Evolutionary conservation across 2,329 filamentous ascomycete genomes (phyloP).

Genomic region (Acephala macrosclerotiorum): DNA sequence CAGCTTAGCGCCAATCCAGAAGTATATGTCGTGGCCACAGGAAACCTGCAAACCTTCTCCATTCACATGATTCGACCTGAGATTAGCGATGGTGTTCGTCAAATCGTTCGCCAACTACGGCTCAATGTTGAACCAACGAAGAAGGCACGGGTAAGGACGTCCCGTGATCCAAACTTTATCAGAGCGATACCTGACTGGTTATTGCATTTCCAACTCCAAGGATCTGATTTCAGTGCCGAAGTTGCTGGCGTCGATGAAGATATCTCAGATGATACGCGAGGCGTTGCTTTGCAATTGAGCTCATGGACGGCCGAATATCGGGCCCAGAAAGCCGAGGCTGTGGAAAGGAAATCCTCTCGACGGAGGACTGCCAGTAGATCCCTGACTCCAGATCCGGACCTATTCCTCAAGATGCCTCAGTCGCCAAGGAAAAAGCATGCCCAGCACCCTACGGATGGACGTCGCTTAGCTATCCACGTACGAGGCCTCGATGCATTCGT

Average conservation of each 20-base stretch:
- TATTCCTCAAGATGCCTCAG: constrained; percentile 58
- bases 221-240: constrained; percentile 88
- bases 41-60: constrained; percentile 84
- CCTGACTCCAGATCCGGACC: constrained; percentile 71
- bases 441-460: constrained; percentile 70
- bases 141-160: constrained; percentile 54
- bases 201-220: constrained; percentile 82
- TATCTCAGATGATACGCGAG: constrained; percentile 82
- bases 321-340: constrained; percentile 75
- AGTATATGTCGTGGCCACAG: constrained; percentile 80
- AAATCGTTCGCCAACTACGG: constrained; percentile 86
- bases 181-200: constrained; percentile 86
- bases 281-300: constrained; percentile 85
- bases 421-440: constrained; percentile 59
- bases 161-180: constrained; percentile 71
- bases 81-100: constrained; percentile 89
- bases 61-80: constrained; percentile 91
- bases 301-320: constrained; percentile 90
- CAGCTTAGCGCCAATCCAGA: constrained; percentile 87
- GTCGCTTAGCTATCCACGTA: constrained; percentile 80
- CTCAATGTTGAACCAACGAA: constrained; percentile 73
- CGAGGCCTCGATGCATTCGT: constrained; percentile 89
- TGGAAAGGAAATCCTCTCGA: constrained; percentile 63
- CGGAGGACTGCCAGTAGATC: constrained; percentile 73
- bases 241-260: constrained; percentile 86